These are phyloP conservation scores for Talinum fruticosum DNA, from an alignment of 148 eudicot species.

Conservation along the genomic window DNA sequence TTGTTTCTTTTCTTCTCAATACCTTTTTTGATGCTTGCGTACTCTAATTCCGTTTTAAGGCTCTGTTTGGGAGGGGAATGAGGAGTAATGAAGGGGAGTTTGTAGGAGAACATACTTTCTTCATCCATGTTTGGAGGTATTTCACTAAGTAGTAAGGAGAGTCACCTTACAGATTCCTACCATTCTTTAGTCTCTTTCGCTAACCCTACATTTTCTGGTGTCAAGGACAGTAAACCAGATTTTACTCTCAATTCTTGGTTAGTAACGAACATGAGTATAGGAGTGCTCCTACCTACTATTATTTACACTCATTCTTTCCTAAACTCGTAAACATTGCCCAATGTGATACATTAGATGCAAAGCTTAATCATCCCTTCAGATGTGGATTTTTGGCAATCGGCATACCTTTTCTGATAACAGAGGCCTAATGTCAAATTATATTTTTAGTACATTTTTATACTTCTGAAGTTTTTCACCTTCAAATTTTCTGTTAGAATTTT, in stretches of 20 bases:
- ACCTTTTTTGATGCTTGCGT: background rate
- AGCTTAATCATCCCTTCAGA: background rate
- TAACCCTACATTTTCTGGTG: too few relatives aligned
- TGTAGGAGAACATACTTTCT: too few relatives aligned
- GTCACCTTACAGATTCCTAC: too few relatives aligned
- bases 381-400: background rate
- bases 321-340: background rate
- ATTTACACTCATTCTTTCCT: background rate
- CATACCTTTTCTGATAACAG: background rate
- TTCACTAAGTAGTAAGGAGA: too few relatives aligned
- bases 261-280: background rate
- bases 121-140: too few relatives aligned
- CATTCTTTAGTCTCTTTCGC: too few relatives aligned
- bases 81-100: too few relatives aligned
- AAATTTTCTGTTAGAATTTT: background rate
- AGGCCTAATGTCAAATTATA: background rate
- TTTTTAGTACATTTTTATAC: background rate
- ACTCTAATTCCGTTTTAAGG: too few relatives aligned
- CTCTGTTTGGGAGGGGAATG: too few relatives aligned
- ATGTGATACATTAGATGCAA: background rate
- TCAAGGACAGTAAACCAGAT: too few relatives aligned
- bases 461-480: background rate
- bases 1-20: background rate
- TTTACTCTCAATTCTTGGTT: background rate
- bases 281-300: background rate